Base-by-base conservation (phyloP, 352 stramenopile genomes). In the Elongisporangium prolatum region DNA sequence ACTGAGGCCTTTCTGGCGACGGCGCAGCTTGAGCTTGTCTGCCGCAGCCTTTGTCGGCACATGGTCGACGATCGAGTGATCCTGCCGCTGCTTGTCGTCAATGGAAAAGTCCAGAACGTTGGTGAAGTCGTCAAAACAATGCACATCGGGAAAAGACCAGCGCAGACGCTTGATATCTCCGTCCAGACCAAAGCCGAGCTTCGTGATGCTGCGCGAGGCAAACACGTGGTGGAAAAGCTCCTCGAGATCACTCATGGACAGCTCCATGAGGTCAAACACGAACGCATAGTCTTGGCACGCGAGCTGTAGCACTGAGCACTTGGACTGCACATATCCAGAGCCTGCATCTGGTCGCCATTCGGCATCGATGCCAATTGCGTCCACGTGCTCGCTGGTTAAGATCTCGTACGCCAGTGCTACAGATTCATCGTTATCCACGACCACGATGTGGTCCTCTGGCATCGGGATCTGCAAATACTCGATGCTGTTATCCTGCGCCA, bases 151-250 rank as follows among this genome's bases (percentile, higher is more conserved):
- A 50, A 92, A 92, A 5, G 82, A 88, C 71, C 73, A 89, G 37
- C 77, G 77, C 47, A 92, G 60, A 2, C 76, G 67, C 40, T 85
- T 82, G 57, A 92, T 75, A 60, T 89, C 82, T 25, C 75, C 77
- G 37, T 85, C 70, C 8, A 92, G 65, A 6, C 72, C 77, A 52
- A 86, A 92, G 0, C 79, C 80, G 25, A 92, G 63, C 63, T 92
- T 92, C 7, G 73, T 59, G 25, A 86, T 72, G 16, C 44, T 54
- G 21, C 69, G 50, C 3, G 75, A 86, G 11, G 69, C 52, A 34
- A 92, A 89, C 61, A 92, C 59, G 44, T 77, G 61, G n/a, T 69
- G 60, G 34, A 91, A 82, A 9, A 91, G 69, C 40, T 87, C 77
- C 14, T 91, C 79, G 21, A 91, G 63, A 24, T 88, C 81, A n/a